Evolutionary conservation across 2,329 filamentous ascomycete genomes (phyloP).

Genomic region (Aspergillus proliferans): DNA sequence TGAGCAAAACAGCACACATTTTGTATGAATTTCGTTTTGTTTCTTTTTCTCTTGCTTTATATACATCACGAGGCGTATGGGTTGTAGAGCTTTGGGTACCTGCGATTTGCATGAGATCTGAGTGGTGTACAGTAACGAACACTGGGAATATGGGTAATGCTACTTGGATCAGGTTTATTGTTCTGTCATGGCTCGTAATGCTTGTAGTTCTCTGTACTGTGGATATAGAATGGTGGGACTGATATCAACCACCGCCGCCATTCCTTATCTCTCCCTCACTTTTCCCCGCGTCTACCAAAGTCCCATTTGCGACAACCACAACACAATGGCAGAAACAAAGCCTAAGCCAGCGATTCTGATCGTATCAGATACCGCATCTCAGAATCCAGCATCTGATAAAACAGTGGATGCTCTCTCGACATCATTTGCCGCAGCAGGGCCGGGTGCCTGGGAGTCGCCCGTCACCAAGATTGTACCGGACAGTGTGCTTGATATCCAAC

Average conservation of each 20-base stretch:
- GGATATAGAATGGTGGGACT: background rate
- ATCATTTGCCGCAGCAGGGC: constrained; percentile 62
- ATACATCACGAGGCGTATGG: constrained; percentile 37
- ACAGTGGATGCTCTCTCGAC: constrained; percentile 61
- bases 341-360: constrained; percentile 75
- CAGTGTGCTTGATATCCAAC: constrained; percentile 66
- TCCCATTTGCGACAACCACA: background rate
- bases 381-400: constrained; percentile 72
- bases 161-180: background rate
- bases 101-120: constrained; percentile 19
- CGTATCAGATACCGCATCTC: constrained; percentile 81
- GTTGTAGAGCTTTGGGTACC: constrained; percentile 21
- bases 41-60: constrained; percentile 16
- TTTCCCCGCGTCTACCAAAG: constrained; percentile 2
- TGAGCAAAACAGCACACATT: background rate
- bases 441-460: constrained; percentile 63
- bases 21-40: constrained; percentile 17
- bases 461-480: constrained; percentile 74
- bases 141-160: constrained; percentile 10
- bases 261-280: background rate
- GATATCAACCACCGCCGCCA: background rate
- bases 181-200: background rate
- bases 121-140: constrained; percentile 19
- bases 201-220: background rate
- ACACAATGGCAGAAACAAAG: constrained; percentile 24